A percentile compares a stretch with the other conserved stretches of the same genome.
Conservation (phyloP, 2,329 filamentous ascomycete species). For the Metarhizium sp. region DNA sequence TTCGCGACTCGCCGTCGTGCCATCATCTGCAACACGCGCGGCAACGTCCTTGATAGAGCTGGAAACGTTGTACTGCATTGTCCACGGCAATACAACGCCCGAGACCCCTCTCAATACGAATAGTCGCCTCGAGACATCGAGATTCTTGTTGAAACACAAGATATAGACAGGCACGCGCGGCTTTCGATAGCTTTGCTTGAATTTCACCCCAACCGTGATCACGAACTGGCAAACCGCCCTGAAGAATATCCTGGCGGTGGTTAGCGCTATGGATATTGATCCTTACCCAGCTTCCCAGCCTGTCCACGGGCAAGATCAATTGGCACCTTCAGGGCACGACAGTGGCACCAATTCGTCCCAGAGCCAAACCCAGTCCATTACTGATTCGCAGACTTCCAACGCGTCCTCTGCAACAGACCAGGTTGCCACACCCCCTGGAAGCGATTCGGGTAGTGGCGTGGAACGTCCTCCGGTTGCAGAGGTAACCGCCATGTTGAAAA, state of each 20-base stretch:
- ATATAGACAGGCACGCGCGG: background rate
- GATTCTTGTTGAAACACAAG: background rate
- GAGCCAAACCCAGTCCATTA: constrained; percentile 9
- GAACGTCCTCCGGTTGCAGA: constrained; percentile 11
- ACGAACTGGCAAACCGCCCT: background rate
- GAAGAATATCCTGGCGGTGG: background rate
- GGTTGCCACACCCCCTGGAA: constrained; percentile 19
- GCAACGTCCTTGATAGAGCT: background rate
- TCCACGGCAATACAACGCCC: background rate
- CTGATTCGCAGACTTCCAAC: constrained; percentile 19
- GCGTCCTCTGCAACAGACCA: constrained; percentile 17
- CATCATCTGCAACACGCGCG: background rate
- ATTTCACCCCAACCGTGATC: background rate
- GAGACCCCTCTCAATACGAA: background rate
- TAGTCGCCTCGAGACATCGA: background rate
- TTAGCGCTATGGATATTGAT: constrained; percentile 1
- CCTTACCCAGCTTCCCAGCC: constrained; percentile 2
- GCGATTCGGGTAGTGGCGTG: constrained; percentile 11
- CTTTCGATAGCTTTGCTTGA: background rate
- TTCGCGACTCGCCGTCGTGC: background rate
- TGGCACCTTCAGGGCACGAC: background rate
- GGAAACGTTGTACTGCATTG: background rate
- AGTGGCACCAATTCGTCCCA: constrained; percentile 8
- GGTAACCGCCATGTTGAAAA: constrained; percentile 4
- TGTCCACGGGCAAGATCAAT: background rate